phyloP scores from a whole-genome alignment of 2,329 filamentous ascomycete species.

The Xylariaceae sp. region DNA sequence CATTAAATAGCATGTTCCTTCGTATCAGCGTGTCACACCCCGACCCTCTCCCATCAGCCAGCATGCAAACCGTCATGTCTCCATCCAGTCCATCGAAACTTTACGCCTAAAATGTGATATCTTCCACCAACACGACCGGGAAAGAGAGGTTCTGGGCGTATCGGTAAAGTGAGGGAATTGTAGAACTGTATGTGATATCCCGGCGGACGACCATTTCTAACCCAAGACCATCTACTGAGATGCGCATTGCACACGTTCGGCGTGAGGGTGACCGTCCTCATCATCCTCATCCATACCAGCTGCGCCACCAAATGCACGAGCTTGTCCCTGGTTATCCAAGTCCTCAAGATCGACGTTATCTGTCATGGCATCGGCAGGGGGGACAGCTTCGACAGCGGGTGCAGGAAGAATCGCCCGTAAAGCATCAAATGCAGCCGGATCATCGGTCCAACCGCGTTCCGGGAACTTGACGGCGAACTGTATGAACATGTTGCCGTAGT shows the following conservation, averaged over 20 bases:
- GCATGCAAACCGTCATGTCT: constrained; percentile 32
- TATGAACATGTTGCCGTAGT: constrained; percentile 94
- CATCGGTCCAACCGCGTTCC: constrained; percentile 69
- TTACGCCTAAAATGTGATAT: constrained; percentile 36
- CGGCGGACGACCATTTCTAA: not conserved
- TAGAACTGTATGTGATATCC: constrained; percentile 3
- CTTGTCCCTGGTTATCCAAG: constrained; percentile 70
- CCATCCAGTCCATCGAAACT: constrained; percentile 29
- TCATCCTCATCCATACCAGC: constrained; percentile 74
- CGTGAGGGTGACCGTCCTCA: constrained; percentile 73
- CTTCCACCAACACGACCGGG: constrained; percentile 18
- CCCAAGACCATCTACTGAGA: constrained; percentile 66
- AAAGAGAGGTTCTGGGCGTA: constrained; percentile 2
- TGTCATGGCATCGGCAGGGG: constrained; percentile 84
- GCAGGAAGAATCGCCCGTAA: constrained; percentile 86
- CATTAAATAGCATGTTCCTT: constrained; percentile 19
- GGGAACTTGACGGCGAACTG: constrained; percentile 99
- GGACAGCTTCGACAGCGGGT: constrained; percentile 62
- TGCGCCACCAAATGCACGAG: constrained; percentile 68
- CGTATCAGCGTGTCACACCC: constrained; percentile 17
- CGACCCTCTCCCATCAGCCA: constrained; percentile 18
- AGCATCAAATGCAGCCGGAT: constrained; percentile 71
- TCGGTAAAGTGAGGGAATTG: constrained; percentile 18
- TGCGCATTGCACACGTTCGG: constrained; percentile 82
- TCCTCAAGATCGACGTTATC: constrained; percentile 89